phyloP scores from a whole-genome alignment of 495 filamentous ascomycete genomes.

The Cercophora sp. region DNA sequence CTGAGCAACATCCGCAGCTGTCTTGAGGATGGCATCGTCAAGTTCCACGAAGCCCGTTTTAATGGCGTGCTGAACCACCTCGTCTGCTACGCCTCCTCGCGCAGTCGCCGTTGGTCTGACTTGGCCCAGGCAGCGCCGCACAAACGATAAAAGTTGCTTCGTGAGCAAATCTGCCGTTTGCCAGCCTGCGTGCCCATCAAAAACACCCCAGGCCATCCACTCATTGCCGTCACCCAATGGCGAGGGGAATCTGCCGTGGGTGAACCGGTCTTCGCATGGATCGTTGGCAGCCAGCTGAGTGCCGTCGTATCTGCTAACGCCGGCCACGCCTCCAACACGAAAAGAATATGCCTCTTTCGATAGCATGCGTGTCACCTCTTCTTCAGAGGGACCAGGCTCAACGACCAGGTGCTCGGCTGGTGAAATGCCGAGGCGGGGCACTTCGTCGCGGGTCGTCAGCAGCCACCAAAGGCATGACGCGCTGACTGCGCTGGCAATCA shows the following conservation, averaged over 20 bases:
- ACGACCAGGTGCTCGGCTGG: too few relatives aligned
- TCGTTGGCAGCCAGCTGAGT: slow-evolving; percentile 43
- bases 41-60: slow-evolving; percentile 45
- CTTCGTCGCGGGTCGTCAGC: too few relatives aligned
- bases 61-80: slow-evolving; percentile 29
- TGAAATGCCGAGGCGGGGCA: too few relatives aligned
- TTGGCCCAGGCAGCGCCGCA: background rate
- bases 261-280: slow-evolving; percentile 46
- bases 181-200: slow-evolving; percentile 15
- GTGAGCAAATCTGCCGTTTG: slow-evolving; percentile 10
- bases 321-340: too few relatives aligned
- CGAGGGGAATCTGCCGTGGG: slow-evolving; percentile 42
- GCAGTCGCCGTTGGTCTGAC: too few relatives aligned
- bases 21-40: slow-evolving; percentile 49
- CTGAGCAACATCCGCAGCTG: too few relatives aligned
- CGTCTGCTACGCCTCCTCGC: too few relatives aligned
- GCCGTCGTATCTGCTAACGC: slow-evolving; percentile 43
- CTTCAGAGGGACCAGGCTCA: too few relatives aligned
- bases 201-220: slow-evolving; percentile 39
- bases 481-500: too few relatives aligned
- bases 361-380: too few relatives aligned
- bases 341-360: too few relatives aligned
- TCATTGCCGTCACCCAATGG: slow-evolving; percentile 33
- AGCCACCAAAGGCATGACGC: too few relatives aligned
- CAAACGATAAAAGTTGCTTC: slow-evolving; percentile 13